Conservation (phyloP, 2,329 filamentous ascomycete species). For the Chalara sp. region DNA sequence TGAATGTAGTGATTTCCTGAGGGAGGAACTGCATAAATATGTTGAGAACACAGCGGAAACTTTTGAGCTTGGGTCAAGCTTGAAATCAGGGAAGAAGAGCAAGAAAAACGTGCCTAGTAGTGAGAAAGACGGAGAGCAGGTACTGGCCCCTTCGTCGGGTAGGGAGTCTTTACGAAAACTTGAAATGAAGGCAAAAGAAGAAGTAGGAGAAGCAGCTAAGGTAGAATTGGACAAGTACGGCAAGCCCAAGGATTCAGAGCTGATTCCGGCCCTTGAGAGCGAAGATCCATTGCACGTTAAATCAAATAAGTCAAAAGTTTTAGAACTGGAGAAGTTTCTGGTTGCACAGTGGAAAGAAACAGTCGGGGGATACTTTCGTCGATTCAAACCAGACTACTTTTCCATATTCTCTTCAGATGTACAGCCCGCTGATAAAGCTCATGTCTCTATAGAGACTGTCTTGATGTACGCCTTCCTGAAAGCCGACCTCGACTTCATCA, state of each 20-base stretch:
- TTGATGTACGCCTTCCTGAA: constrained; percentile 90
- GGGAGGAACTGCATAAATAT: constrained; percentile 79
- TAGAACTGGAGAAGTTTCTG: constrained; percentile 63
- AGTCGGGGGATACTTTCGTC: constrained; percentile 89
- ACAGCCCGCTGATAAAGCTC: constrained; percentile 20
- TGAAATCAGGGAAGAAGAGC: constrained; percentile 40
- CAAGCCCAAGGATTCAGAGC: constrained; percentile 27
- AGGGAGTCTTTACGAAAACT: constrained; percentile 36
- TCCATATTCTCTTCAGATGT: constrained; percentile 29
- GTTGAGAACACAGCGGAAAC: constrained; percentile 73
- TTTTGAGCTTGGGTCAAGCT: constrained; percentile 73
- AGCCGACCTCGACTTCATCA: constrained; percentile 89
- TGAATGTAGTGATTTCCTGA: constrained; percentile 81
- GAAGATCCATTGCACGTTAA: constrained; percentile 29
- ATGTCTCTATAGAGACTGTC: constrained; percentile 65
- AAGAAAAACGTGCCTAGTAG: constrained; percentile 28
- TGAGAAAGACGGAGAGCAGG: constrained; percentile 48
- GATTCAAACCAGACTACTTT: constrained; percentile 81
- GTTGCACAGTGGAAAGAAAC: constrained; percentile 73
- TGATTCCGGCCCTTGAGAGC: constrained; percentile 31
- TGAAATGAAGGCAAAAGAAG: constrained; percentile 43
- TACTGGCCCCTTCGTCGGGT: constrained; percentile 27
- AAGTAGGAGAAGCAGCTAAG: constrained; percentile 26
- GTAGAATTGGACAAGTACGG: constrained; percentile 22
- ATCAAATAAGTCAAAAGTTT: constrained; percentile 48